Evolutionary conservation across 2,329 filamentous ascomycete species (phyloP).

Genomic region (Neocatenulostroma microsporum): DNA sequence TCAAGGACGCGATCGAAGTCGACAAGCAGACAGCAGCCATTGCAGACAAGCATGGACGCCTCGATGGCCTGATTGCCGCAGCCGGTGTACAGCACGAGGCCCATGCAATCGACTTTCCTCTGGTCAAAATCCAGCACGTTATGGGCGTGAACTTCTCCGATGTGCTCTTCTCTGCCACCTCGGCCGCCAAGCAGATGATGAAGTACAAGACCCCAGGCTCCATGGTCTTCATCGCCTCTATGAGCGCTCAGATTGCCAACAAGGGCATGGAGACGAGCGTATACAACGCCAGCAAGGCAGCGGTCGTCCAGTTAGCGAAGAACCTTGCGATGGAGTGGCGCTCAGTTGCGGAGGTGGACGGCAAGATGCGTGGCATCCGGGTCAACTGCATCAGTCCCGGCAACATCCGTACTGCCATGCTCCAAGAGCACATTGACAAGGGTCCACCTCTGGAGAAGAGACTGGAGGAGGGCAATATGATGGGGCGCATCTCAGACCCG

Average conservation of each 20-base stretch:
- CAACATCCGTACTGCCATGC: constrained; percentile 55
- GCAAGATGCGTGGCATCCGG: constrained; percentile 21
- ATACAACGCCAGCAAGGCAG: constrained; percentile 51
- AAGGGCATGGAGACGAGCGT: constrained; percentile 29
- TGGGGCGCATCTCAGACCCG: constrained; percentile 41
- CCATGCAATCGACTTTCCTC: too few species aligned
- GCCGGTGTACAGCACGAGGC: constrained; percentile 25
- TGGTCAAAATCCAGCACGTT: constrained; percentile 34
- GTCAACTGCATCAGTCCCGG: constrained; percentile 29
- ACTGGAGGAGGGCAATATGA: constrained; percentile 29
- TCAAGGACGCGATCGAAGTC: constrained; percentile 31
- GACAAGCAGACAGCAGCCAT: constrained; percentile 21
- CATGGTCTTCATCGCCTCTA: constrained; percentile 45
- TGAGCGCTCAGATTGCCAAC: constrained; percentile 45
- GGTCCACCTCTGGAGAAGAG: constrained; percentile 21
- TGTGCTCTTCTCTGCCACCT: constrained; percentile 36
- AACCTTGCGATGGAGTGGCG: constrained; percentile 56
- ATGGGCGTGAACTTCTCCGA: constrained; percentile 45
- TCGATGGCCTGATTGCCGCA: constrained; percentile 27
- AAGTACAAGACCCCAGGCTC: constrained; percentile 42
- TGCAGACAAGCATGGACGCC: constrained; percentile 19
- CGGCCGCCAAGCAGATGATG: constrained; percentile 40
- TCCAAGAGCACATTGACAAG: constrained; percentile 25
- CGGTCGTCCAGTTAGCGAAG: constrained; percentile 45
- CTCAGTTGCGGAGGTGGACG: constrained; percentile 40